Base-by-base conservation (phyloP, 2,329 filamentous ascomycete genomes). In the Cladosporium oxysporum region DNA sequence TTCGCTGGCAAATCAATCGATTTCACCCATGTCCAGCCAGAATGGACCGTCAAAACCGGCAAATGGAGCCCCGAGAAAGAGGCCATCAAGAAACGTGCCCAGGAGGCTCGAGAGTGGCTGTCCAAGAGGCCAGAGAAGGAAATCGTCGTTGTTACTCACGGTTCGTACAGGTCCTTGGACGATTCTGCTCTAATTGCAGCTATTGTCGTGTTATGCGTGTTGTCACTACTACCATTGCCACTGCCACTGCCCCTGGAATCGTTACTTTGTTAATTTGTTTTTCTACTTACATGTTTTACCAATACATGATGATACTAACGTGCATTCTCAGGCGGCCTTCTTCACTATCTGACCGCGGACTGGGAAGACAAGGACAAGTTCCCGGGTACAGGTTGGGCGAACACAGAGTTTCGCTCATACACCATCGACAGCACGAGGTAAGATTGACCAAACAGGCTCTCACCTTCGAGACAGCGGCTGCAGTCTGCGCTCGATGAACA, bases 321-420 rank as follows among this genome's bases (percentile, higher is more conserved):
- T 55, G 5, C 18, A n/a, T 33, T 12, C 23, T 1, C 49, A 73
- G 68, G 70, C 59, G 91, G 90, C 0, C 91, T 93, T 71, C 76
- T 96, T 72, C 93, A 97, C 76, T 96, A 92, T 73, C 80, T 97
- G 69, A 95, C 91, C 0, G 87, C 93, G 70, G 92, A 96, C 73
- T 96, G 89, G 87, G 82, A 87, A 63, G 90, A 88, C 50, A 84
- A 72, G 72, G 81, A 80, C 58, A 75, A 77, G 52, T 82, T 80
- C 70, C 75, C 79, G 67, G 83, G 88, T 47, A 93, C 90, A 11
- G 89, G 87, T 6, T 93, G 91, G 91, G 74, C 77, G 10, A 93
- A 93, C 76, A 89, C 89, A 62, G 90, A 93, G 78, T 88, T 82
- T 75, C 86, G 91, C 66, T 87, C 87, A 5, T 93, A 88, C 76